Conservation (phyloP, 1,284 basidiomycete genomes). For the Leccinum variabile region DNA sequence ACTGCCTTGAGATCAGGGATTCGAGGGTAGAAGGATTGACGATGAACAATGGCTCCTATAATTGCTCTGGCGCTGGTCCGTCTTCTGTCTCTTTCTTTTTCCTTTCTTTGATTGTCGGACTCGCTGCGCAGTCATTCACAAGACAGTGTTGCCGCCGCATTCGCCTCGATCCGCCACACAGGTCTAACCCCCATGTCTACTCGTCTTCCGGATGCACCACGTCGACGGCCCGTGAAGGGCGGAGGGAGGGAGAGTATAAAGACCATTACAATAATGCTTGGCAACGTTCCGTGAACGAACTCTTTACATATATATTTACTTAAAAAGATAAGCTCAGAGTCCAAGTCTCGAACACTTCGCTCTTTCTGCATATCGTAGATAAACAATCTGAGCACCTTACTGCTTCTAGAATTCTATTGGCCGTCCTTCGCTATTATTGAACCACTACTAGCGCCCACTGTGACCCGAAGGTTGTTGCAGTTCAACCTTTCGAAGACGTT, state of each 20-base stretch:
- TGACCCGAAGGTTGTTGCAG: neutral
- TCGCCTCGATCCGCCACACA: neutral
- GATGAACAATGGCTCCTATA: constrained; percentile 13
- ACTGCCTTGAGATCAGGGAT: constrained; percentile 9
- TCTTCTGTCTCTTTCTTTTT: neutral
- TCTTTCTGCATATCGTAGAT: neutral
- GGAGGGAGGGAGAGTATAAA: neutral
- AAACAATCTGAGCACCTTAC: neutral
- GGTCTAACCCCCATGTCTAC: neutral
- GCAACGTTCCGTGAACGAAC: neutral
- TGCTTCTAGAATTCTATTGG: neutral
- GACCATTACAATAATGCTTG: neutral
- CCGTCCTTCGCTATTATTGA: too few species aligned
- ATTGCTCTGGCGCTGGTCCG: constrained; percentile 19
- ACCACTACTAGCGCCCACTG: too few species aligned
- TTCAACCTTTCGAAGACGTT: too few species aligned
- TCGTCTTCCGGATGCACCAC: neutral
- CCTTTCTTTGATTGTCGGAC: neutral
- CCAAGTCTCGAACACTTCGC: neutral
- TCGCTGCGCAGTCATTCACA: constrained; percentile 12
- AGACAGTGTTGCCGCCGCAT: neutral
- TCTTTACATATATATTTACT: neutral
- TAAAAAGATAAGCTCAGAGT: neutral
- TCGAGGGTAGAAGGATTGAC: constrained; percentile 15
- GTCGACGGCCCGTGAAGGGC: too few species aligned